Conservation (phyloP, 2,329 filamentous ascomycete species). For the Colletotrichum brevisporum region DNA sequence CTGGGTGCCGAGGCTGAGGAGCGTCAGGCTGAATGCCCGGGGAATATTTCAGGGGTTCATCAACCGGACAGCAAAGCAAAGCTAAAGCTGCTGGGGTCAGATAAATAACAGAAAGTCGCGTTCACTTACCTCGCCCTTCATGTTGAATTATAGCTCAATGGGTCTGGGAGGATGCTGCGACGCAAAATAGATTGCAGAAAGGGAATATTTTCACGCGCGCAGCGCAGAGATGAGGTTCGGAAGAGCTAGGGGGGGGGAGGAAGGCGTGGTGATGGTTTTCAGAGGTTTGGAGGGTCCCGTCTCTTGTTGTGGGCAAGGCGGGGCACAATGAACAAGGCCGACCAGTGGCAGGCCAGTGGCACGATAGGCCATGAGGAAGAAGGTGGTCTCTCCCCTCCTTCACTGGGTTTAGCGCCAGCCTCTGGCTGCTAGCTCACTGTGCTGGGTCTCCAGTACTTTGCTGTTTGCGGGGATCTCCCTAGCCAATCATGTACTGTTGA, state of each 20-base stretch:
- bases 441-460: slow-evolving; percentile 23
- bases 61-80: slow-evolving; percentile 22
- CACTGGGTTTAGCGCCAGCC: slow-evolving; percentile 35
- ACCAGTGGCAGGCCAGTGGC: slow-evolving; percentile 38
- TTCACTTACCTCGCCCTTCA: slow-evolving; percentile 70
- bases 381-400: slow-evolving; percentile 31
- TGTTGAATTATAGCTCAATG: slow-evolving; percentile 52
- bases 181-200: slow-evolving; percentile 41
- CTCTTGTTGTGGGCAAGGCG: slow-evolving; percentile 48
- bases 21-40: not conserved
- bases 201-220: slow-evolving; percentile 51
- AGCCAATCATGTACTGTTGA: slow-evolving; percentile 33
- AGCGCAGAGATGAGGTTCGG: slow-evolving; percentile 49
- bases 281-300: slow-evolving; percentile 45
- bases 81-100: not conserved
- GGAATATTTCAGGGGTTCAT: slow-evolving; percentile 30
- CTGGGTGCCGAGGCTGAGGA: slow-evolving; percentile 17
- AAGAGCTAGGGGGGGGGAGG: slow-evolving; percentile 47
- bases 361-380: slow-evolving; percentile 37
- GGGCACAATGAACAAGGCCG: slow-evolving; percentile 45
- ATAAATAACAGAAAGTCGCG: slow-evolving; percentile 27
- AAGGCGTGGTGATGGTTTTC: slow-evolving; percentile 52
- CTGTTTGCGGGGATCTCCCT: slow-evolving; percentile 7
- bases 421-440: slow-evolving; percentile 30
- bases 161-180: slow-evolving; percentile 43